Percentiles rank a stretch among this genome's conserved stretches.
phyloP scores from a whole-genome alignment of 352 stramenopile genomes.

The Phytophthora tentaculata region DNA sequence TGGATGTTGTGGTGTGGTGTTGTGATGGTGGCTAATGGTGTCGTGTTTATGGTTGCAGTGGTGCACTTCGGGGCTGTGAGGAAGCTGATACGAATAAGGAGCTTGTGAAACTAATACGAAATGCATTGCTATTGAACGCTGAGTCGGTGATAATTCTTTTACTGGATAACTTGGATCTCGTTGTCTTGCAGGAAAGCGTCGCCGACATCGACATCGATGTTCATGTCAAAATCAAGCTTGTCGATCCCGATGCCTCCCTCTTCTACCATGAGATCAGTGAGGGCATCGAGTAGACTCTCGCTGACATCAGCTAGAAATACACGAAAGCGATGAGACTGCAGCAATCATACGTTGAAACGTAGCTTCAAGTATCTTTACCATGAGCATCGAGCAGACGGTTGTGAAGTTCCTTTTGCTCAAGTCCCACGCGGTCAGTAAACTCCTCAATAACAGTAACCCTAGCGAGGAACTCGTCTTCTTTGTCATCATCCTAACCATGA shows the following conservation, averaged over 20 bases:
- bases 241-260: slow-evolving; percentile 50
- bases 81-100: neutral
- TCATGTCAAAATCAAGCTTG: slow-evolving; percentile 41
- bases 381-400: slow-evolving; percentile 46
- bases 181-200: slow-evolving; percentile 31
- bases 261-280: slow-evolving; percentile 51
- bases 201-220: slow-evolving; percentile 33
- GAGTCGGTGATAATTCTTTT: neutral
- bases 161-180: slow-evolving; percentile 23
- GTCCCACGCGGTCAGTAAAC: slow-evolving; percentile 27
- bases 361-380: slow-evolving; percentile 21
- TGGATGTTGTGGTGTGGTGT: neutral
- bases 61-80: slow-evolving; percentile 48
- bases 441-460: slow-evolving; percentile 29
- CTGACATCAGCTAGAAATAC: slow-evolving; percentile 42
- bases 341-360: neutral
- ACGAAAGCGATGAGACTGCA: slow-evolving; percentile 19
- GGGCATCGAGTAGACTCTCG: slow-evolving; percentile 47
- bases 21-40: slow-evolving; percentile 23
- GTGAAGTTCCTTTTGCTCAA: slow-evolving; percentile 36
- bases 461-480: slow-evolving; percentile 38
- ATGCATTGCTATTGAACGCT: slow-evolving; percentile 23
- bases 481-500: slow-evolving; percentile 36
- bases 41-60: slow-evolving; percentile 32
- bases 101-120: slow-evolving; percentile 31